Percentiles rank a stretch among this genome's conserved stretches.
phyloP scores from a whole-genome alignment of 805 yeast species.

The Cyberlindnera americana region DNA sequence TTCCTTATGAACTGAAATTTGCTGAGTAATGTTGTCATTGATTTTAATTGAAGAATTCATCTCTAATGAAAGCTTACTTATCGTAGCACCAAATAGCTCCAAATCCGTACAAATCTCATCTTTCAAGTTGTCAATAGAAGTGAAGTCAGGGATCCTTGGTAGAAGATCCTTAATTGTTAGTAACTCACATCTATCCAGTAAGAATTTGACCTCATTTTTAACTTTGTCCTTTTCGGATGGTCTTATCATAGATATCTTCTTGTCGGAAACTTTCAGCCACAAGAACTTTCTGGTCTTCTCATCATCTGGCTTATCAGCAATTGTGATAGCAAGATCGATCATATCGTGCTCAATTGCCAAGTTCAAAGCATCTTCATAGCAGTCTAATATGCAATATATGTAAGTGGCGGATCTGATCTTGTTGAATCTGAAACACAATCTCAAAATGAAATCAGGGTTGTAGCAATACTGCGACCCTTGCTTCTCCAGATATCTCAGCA shows the following conservation, averaged over 20 bases:
- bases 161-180: slow-evolving; percentile 75
- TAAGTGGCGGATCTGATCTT: slow-evolving; percentile 65
- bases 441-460: slow-evolving; percentile 70
- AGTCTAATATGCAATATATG: slow-evolving; percentile 62
- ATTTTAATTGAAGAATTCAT: slow-evolving; percentile 71
- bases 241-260: slow-evolving; percentile 26
- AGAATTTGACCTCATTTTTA: slow-evolving; percentile 31
- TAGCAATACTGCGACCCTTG: slow-evolving; percentile 40
- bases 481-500: slow-evolving; percentile 47
- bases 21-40: slow-evolving; percentile 53
- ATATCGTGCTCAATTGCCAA: slow-evolving; percentile 64
- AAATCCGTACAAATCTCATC: slow-evolving; percentile 80
- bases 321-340: slow-evolving; percentile 52
- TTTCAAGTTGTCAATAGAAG: slow-evolving; percentile 77
- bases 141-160: slow-evolving; percentile 80
- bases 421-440: slow-evolving; percentile 62
- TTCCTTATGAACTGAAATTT: slow-evolving; percentile 50
- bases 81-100: slow-evolving; percentile 64
- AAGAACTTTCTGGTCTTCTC: slow-evolving; percentile 57
- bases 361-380: slow-evolving; percentile 77
- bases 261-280: slow-evolving; percentile 60
- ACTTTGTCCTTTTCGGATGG: slow-evolving; percentile 29
- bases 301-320: slow-evolving; percentile 55
- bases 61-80: slow-evolving; percentile 63
- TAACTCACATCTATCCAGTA: slow-evolving; percentile 42